Evolutionary conservation across 257 asterid species (phyloP).

Genomic region (Craterostigma plantagineum): DNA sequence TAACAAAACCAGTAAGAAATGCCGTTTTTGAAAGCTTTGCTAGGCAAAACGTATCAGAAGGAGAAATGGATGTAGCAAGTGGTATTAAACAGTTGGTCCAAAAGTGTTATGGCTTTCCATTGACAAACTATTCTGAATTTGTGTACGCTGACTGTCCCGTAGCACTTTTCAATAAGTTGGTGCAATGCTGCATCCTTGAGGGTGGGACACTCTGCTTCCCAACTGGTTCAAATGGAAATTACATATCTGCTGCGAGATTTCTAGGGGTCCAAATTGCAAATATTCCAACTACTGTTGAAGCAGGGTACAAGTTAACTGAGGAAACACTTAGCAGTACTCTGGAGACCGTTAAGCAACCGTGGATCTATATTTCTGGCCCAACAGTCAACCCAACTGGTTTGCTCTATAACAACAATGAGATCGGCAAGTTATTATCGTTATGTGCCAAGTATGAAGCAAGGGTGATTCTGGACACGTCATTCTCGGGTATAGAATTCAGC

Average conservation of each 20-base stretch:
- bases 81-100: conserved; percentile 42
- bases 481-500: conserved; percentile 62
- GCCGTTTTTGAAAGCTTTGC: conserved; percentile 95
- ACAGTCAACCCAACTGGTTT: conserved; percentile 72
- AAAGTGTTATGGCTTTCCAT: conserved; percentile 49
- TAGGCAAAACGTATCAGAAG: conserved; percentile 72
- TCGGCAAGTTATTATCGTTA: conserved; percentile 28
- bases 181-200: conserved; percentile 70
- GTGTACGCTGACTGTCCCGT: conserved; percentile 56
- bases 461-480: conserved; percentile 77
- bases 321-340: conserved; percentile 39
- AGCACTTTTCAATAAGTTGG: conserved; percentile 69
- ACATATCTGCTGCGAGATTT: conserved; percentile 63
- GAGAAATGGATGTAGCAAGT: conserved; percentile 62
- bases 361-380: conserved; percentile 92
- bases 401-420: conserved; percentile 72
- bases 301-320: conserved; percentile 58
- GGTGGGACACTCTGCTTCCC: conserved; percentile 92
- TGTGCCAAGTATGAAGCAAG: conserved; percentile 69
- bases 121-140: conserved; percentile 36
- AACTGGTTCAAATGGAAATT: conserved; percentile 79
- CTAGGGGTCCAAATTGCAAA: conserved; percentile 42
- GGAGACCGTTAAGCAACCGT: conserved; percentile 39
- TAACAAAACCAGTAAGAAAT: conserved; percentile 71
- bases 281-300: conserved; percentile 33